A percentile compares a stretch with the other conserved stretches of the same genome.
Evolutionary conservation across 208 protist genomes (phyloP).

Genomic region (Wallacemonas sp.): DNA sequence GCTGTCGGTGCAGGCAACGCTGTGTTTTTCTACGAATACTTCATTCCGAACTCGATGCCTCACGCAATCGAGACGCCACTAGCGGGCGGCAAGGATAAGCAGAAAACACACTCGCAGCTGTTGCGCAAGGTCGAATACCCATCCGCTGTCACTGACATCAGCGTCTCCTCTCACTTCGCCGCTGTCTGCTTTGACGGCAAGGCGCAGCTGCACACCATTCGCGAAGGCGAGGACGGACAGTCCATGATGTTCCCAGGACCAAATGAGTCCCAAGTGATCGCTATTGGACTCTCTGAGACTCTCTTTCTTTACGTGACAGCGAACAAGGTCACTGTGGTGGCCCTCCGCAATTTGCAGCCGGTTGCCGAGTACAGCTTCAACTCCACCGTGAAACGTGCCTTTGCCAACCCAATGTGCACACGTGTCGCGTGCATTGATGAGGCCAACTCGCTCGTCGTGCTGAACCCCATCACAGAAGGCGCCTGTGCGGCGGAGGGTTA

Average conservation of each 20-base stretch:
- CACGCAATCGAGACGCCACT: slow-evolving; percentile 1
- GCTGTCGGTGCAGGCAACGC: slow-evolving; percentile 81
- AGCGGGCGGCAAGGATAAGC: slow-evolving; percentile 7
- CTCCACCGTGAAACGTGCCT: slow-evolving; percentile 66
- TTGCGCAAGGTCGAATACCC: slow-evolving; percentile 81
- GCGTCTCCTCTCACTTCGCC: slow-evolving; percentile 74
- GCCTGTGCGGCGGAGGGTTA: slow-evolving; percentile 73
- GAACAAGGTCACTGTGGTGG: slow-evolving; percentile 80
- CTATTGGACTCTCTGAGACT: slow-evolving; percentile 83
- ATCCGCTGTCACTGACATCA: slow-evolving; percentile 58
- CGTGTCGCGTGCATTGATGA: slow-evolving; percentile 91
- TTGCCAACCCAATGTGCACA: slow-evolving; percentile 89
- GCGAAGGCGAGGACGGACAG: slow-evolving; percentile 20
- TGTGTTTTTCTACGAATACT: slow-evolving; percentile 87
- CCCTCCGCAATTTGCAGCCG: slow-evolving; percentile 82
- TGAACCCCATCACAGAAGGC: slow-evolving; percentile 92
- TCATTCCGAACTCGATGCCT: slow-evolving; percentile 45
- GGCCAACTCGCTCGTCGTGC: slow-evolving; percentile 72
- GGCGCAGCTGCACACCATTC: slow-evolving; percentile 84
- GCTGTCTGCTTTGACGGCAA: slow-evolving; percentile 85
- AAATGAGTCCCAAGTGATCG: slow-evolving; percentile 61
- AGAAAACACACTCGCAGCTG: slow-evolving; percentile 29
- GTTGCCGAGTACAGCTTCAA: slow-evolving; percentile 80
- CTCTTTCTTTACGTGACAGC: slow-evolving; percentile 93
- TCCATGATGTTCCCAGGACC: slow-evolving; percentile 60